Base-by-base conservation (phyloP, 73 alveolate species). In the Breviolum minutum region DNA sequence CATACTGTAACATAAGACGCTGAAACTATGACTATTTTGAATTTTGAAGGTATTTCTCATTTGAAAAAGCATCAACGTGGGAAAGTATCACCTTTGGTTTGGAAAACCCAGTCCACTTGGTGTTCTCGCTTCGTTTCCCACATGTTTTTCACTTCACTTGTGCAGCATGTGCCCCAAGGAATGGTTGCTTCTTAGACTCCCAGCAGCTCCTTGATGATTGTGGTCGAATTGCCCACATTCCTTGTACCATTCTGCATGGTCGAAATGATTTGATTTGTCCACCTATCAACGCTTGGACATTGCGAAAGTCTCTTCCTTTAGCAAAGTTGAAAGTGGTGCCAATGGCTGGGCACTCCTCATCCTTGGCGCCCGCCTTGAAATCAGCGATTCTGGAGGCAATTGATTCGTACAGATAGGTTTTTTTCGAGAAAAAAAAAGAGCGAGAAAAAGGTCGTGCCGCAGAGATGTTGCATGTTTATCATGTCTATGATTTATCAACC, bases 341-440 rank as follows among this genome's bases (percentile, higher is more conserved):
- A 5, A 24, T 76, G 83, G 98, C 98, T 7, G 98, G 98, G 83
- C 98, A 93, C 32, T 93, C 98, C 68, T 93, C 98, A n/a, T 93
- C 98, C 66, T 24, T 93, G 22, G 98, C 98, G 4, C 98, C 98
- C 20, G 92, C 88, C 69, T 54, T 93, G 92, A 60, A 63, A 29
- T 60, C 92, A 20, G 98, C 91, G 30, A 79, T 93, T 40, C 48
- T 93, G 22, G 92, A 93, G 26, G 98, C 98, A 10, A 93, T 93
- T 30, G 98, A 93, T 77, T 74, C 93, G 17, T 63, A 60, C 54
- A 90, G 98, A 22, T 80, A 90, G 98, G 48, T 80, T n/a, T n/a
- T n/a, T n/a, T n/a, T n/a, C n/a, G n/a, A n/a, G n/a, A 40, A 8
- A 26, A 77, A 77, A 74, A 74, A n/a, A 0, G 17, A 74, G 29